These are phyloP conservation scores for Globisporangium barbulae DNA, from an alignment of 352 stramenopile species.

Conservation along the genomic window DNA sequence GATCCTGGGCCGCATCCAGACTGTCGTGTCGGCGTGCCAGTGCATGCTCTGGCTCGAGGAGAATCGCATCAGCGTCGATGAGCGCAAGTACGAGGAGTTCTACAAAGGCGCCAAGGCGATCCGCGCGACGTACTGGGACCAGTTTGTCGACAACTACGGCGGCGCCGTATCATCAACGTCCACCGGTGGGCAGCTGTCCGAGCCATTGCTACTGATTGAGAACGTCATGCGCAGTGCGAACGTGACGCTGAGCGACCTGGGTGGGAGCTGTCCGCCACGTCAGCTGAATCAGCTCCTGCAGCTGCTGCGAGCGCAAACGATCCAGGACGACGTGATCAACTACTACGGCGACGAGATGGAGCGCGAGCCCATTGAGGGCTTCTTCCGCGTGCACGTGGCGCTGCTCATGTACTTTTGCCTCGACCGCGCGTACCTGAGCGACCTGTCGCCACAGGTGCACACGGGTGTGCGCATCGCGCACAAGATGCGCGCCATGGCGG, in stretches of 20 bases:
- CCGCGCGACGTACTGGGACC: constrained; percentile 51
- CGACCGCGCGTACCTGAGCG: constrained; percentile 64
- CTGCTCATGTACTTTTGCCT: constrained; percentile 81
- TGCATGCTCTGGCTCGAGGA: constrained; percentile 70
- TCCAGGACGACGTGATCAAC: constrained; percentile 56
- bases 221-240: constrained; percentile 73
- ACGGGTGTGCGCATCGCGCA: constrained; percentile 51
- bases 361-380: constrained; percentile 64
- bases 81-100: constrained; percentile 53
- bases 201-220: constrained; percentile 67
- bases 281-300: constrained; percentile 55
- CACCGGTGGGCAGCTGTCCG: constrained; percentile 29
- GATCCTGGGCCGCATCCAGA: constrained; percentile 63
- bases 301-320: constrained; percentile 35
- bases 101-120: constrained; percentile 57
- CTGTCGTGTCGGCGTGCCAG: constrained; percentile 45
- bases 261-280: constrained; percentile 39
- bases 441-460: constrained; percentile 40
- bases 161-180: constrained; percentile 45
- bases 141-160: constrained; percentile 71
- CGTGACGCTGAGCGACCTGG: constrained; percentile 25
- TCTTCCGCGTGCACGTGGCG: constrained; percentile 71
- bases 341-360: constrained; percentile 67
- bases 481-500: constrained; percentile 58
- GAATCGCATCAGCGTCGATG: constrained; percentile 42